Conservation (phyloP, 805 yeast genomes). For the Sugiyamaella floridensis region DNA sequence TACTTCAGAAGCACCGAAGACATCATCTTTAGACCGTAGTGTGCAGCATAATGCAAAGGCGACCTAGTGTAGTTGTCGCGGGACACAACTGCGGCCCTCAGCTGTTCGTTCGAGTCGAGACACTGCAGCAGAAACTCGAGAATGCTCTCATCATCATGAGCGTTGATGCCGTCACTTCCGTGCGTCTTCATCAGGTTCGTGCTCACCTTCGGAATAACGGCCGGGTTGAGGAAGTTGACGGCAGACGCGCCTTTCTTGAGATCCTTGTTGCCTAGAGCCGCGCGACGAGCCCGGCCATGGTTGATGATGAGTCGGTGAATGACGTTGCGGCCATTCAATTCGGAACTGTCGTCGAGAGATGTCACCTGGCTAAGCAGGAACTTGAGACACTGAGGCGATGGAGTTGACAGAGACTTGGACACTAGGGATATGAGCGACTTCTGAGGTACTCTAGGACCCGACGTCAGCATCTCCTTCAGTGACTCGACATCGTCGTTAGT, state of each 20-base stretch:
- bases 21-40: slow-evolving; percentile 68
- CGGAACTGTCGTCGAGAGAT: slow-evolving; percentile 55
- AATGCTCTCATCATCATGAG: slow-evolving; percentile 53
- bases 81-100: slow-evolving; percentile 51
- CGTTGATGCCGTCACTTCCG: slow-evolving; percentile 57
- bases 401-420: slow-evolving; percentile 55
- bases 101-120: slow-evolving; percentile 42
- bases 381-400: slow-evolving; percentile 53
- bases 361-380: slow-evolving; percentile 45
- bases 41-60: slow-evolving; percentile 85
- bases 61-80: slow-evolving; percentile 74
- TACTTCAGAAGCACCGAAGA: slow-evolving; percentile 50
- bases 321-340: slow-evolving; percentile 75
- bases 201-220: slow-evolving; percentile 47
- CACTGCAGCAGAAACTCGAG: slow-evolving; percentile 51
- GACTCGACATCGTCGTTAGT: slow-evolving; percentile 1
- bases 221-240: slow-evolving; percentile 33
- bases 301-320: slow-evolving; percentile 78
- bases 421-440: slow-evolving; percentile 46
- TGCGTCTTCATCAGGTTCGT: slow-evolving; percentile 45
- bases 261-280: slow-evolving; percentile 1
- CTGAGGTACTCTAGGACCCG: slow-evolving; percentile 5
- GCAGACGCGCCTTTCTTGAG: neutral
- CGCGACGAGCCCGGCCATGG: slow-evolving; percentile 46
- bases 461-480: neutral